These are phyloP conservation scores for Yarrowia osloensis DNA, from an alignment of 805 yeast species.

Conservation along the genomic window DNA sequence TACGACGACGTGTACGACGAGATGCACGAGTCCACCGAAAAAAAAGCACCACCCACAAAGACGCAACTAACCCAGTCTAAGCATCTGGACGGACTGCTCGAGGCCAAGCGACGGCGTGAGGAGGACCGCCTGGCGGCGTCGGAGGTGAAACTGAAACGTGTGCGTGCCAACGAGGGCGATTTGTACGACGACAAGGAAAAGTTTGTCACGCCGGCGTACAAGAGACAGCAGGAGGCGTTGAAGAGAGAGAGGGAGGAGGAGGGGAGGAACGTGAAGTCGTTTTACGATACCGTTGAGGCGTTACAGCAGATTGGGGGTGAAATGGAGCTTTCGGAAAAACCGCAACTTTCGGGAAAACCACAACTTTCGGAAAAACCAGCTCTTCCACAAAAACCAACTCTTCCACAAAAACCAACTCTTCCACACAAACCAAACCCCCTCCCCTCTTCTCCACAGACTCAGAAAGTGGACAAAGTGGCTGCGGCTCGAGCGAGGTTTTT, in stretches of 20 bases:
- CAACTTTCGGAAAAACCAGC: too few species aligned
- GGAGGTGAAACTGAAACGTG: constrained; percentile 43
- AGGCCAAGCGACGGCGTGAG: constrained; percentile 51
- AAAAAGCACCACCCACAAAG: not conserved
- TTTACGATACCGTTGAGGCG: constrained; percentile 14
- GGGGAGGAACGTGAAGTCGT: not conserved
- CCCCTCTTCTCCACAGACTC: not conserved
- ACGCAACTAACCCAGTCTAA: constrained; percentile 31
- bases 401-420: not conserved
- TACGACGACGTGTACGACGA: constrained; percentile 54
- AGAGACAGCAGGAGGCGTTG: constrained; percentile 44
- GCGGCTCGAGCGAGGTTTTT: constrained; percentile 23
- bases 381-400: not conserved
- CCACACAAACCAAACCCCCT: not conserved
- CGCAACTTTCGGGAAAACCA: too few species aligned
- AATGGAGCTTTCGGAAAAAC: too few species aligned
- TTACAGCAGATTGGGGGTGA: too few species aligned
- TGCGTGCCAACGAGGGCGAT: constrained; percentile 47
- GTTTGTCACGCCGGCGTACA: constrained; percentile 54
- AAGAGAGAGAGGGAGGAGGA: constrained; percentile 34
- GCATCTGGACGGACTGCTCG: constrained; percentile 48
- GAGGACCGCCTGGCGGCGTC: constrained; percentile 48
- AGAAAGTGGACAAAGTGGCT: constrained; percentile 5
- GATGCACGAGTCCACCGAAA: constrained; percentile 43
- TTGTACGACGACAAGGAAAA: constrained; percentile 46